These are phyloP conservation scores for Aspergillus wentii DNA, from an alignment of 495 filamentous ascomycete species.

Conservation along the genomic window DNA sequence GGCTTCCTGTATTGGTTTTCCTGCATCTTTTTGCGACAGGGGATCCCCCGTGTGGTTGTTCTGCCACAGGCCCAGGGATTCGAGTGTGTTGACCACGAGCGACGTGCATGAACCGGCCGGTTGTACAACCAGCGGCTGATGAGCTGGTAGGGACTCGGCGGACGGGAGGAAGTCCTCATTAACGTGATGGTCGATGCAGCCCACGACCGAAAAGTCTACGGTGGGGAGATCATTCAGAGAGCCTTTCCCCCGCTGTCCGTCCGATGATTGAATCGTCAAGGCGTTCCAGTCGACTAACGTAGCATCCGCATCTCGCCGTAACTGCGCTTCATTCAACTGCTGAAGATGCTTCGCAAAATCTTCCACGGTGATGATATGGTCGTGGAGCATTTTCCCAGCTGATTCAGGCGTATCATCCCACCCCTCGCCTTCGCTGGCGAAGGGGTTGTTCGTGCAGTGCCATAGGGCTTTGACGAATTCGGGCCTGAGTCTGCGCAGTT, in stretches of 20 bases:
- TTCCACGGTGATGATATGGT: conserved; percentile 37
- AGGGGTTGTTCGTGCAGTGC: conserved; percentile 31
- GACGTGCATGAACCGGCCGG: conserved; percentile 76
- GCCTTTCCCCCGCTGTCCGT: conserved; percentile 18
- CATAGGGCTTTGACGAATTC: conserved; percentile 58
- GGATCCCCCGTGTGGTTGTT: conserved; percentile 12
- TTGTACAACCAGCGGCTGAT: conserved; percentile 56
- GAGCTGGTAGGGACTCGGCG: conserved; percentile 5
- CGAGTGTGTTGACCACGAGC: conserved; percentile 62
- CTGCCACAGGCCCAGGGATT: conserved; percentile 49
- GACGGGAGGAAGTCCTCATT: conserved; percentile 65
- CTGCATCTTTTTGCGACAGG: conserved; percentile 2
- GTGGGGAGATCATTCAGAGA: conserved; percentile 23
- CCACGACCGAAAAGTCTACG: conserved; percentile 50
- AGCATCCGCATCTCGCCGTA: conserved; percentile 21
- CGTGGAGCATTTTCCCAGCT: conserved; percentile 30
- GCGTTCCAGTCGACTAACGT: conserved; percentile 90
- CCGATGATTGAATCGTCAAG: conserved; percentile 50
- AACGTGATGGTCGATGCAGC: conserved; percentile 90
- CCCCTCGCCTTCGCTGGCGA: conserved; percentile 12
- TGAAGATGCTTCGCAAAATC: conserved; percentile 32
- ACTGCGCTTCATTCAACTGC: conserved; percentile 9
- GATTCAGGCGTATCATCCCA: conserved; percentile 26
- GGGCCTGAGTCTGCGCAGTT: conserved; percentile 58
- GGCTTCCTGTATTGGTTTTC: conserved; percentile 26